Evolutionary conservation across 2,329 filamentous ascomycete species (phyloP).

Genomic region (Byssochlamys sp.): DNA sequence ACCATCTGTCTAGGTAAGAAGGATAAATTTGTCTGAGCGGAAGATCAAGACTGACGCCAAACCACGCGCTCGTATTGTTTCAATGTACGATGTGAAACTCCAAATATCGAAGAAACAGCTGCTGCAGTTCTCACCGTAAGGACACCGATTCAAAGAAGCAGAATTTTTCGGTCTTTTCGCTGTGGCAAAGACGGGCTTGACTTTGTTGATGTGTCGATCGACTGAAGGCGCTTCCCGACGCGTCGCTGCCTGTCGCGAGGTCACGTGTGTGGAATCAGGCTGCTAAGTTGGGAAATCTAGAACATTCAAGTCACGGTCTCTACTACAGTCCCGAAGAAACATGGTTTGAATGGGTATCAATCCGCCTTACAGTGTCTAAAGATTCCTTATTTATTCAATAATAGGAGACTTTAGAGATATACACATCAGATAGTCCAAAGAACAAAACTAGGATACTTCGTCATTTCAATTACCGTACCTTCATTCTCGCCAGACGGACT

Average conservation of each 20-base stretch:
- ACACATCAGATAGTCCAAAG: not conserved
- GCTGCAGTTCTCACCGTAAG: not conserved
- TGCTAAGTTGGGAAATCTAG: not conserved
- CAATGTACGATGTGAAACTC: not conserved
- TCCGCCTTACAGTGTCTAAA: not conserved
- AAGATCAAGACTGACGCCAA: conserved; percentile 3
- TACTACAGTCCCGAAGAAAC: not conserved
- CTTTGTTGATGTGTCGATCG: conserved; percentile 5
- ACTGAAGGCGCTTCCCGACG: conserved; percentile 14
- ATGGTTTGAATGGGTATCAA: not conserved
- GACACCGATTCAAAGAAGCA: not conserved
- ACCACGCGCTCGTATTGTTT: conserved; percentile 10
- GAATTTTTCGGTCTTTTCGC: conserved; percentile 6
- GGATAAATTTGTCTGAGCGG: not conserved
- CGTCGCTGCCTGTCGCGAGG: conserved; percentile 25
- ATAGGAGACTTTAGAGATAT: not conserved
- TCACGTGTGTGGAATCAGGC: conserved; percentile 21
- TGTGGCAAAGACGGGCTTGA: conserved; percentile 13
- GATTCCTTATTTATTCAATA: not conserved
- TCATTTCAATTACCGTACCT: not conserved
- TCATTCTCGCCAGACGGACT: not conserved
- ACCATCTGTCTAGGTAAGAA: conserved; percentile 20
- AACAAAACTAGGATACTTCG: not conserved
- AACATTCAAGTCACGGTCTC: not conserved
- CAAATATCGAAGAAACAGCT: not conserved